phyloP scores from a whole-genome alignment of 2,329 filamentous ascomycete genomes.

The Chrysosporium queenslandicum region DNA sequence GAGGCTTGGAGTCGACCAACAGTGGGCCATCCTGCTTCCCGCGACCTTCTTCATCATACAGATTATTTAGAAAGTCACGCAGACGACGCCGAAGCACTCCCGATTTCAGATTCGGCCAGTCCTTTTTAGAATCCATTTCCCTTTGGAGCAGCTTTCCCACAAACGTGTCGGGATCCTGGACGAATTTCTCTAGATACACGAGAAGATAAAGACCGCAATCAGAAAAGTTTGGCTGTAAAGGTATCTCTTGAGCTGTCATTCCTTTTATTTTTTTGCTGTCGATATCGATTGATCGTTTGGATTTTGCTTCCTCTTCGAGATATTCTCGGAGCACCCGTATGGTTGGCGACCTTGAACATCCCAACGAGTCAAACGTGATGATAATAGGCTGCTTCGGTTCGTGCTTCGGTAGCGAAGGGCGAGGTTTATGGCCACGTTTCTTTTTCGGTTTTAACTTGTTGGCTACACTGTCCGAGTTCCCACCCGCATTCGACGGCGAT shows the following conservation, averaged over 20 bases:
- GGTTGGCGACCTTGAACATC: slow-evolving; percentile 52
- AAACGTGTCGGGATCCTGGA: slow-evolving; percentile 62
- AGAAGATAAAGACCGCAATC: slow-evolving; percentile 86
- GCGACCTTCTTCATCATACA: slow-evolving; percentile 43
- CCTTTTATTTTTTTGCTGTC: slow-evolving; percentile 42
- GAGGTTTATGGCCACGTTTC: slow-evolving; percentile 20
- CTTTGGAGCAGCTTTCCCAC: slow-evolving; percentile 55
- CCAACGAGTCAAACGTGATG: slow-evolving; percentile 79
- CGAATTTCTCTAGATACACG: slow-evolving; percentile 73
- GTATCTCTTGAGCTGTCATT: slow-evolving; percentile 65
- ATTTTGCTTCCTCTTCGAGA: slow-evolving; percentile 59
- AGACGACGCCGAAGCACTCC: slow-evolving; percentile 55
- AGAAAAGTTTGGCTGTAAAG: slow-evolving; percentile 69
- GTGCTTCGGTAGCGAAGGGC: slow-evolving; percentile 31
- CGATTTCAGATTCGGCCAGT: slow-evolving; percentile 48
- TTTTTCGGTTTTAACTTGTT: slow-evolving; percentile 16
- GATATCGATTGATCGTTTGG: slow-evolving; percentile 47
- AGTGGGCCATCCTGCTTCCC: slow-evolving; percentile 1
- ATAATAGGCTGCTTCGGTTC: slow-evolving; percentile 55
- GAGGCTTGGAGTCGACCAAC: slow-evolving; percentile 14
- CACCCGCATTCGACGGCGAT: slow-evolving; percentile 4
- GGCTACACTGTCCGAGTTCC: slow-evolving; percentile 3
- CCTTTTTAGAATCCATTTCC: slow-evolving; percentile 48
- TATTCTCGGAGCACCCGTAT: slow-evolving; percentile 65
- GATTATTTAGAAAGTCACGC: slow-evolving; percentile 53